Percentiles rank a stretch among this genome's conserved stretches.
These are phyloP conservation scores for Eucalyptus erythrocorys DNA, from an alignment of 345 rosid species.

Conservation along the genomic window DNA sequence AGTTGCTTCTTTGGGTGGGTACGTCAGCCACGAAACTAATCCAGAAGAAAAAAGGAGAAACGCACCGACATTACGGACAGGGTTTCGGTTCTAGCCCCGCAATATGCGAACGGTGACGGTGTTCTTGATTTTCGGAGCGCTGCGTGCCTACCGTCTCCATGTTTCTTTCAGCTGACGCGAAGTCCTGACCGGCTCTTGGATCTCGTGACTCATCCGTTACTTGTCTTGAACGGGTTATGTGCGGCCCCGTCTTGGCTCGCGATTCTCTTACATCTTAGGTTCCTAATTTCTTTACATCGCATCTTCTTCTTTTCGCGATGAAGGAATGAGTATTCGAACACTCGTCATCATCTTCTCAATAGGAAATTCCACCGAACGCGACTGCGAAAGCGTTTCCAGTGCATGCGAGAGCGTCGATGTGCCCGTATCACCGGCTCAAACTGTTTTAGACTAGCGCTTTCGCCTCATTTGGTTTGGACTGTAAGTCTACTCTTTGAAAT, in stretches of 20 bases:
- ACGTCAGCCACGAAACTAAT: not conserved
- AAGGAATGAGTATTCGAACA: not conserved
- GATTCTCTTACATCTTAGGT: not conserved
- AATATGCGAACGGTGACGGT: not conserved
- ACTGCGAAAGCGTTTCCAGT: not conserved
- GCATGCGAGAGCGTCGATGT: not conserved
- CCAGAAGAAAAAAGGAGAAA: not conserved
- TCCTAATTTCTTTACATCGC: not conserved
- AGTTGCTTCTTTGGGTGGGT: not conserved
- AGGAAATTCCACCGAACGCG: not conserved
- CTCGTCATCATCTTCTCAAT: not conserved
- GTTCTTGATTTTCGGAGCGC: not conserved
- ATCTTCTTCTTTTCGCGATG: not conserved
- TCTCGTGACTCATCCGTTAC: not conserved
- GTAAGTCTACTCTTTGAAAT: not conserved
- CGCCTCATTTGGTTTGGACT: not conserved
- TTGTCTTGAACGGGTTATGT: not conserved
- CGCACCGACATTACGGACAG: not conserved
- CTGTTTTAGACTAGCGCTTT: not conserved
- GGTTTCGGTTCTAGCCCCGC: not conserved
- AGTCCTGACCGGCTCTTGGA: not conserved
- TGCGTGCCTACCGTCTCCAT: not conserved
- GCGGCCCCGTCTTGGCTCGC: not conserved
- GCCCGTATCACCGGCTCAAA: not conserved
- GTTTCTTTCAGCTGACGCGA: not conserved